These are phyloP conservation scores for Stachybotrys elegans DNA, from an alignment of 2,329 filamentous ascomycete genomes.

Conservation along the genomic window DNA sequence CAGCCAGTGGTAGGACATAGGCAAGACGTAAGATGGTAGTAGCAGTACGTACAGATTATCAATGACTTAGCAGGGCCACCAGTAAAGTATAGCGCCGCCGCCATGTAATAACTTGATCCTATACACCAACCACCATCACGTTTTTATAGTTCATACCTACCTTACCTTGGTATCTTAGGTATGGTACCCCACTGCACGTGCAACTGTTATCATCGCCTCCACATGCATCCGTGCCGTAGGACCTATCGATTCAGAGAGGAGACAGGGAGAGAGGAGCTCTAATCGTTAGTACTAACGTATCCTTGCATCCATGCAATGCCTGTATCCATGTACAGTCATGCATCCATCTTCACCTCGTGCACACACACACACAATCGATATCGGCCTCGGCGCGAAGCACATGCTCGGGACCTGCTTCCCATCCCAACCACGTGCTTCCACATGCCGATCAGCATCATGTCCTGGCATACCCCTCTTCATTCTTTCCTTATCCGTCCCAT, in stretches of 20 bases:
- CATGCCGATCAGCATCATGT: background rate
- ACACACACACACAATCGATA: background rate
- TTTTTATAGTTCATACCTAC: background rate
- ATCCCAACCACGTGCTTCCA: background rate
- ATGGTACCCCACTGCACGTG: background rate
- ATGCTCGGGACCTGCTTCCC: background rate
- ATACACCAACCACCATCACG: background rate
- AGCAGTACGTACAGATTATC: background rate
- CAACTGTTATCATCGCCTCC: background rate
- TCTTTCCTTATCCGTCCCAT: slow-evolving; percentile 1
- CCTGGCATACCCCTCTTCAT: background rate
- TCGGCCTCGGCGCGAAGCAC: background rate
- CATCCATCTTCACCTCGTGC: too few species aligned
- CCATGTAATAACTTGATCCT: too few species aligned
- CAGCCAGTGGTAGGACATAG: background rate
- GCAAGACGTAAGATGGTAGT: too few species aligned
- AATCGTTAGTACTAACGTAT: background rate
- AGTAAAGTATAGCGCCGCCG: background rate
- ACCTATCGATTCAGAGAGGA: background rate
- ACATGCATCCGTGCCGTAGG: background rate
- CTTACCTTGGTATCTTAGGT: background rate
- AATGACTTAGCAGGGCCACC: background rate
- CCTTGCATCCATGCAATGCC: background rate
- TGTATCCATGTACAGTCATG: background rate
- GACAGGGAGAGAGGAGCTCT: background rate